These are phyloP conservation scores for Penstemon eatonii DNA, from an alignment of 257 asterid species.

Conservation along the genomic window DNA sequence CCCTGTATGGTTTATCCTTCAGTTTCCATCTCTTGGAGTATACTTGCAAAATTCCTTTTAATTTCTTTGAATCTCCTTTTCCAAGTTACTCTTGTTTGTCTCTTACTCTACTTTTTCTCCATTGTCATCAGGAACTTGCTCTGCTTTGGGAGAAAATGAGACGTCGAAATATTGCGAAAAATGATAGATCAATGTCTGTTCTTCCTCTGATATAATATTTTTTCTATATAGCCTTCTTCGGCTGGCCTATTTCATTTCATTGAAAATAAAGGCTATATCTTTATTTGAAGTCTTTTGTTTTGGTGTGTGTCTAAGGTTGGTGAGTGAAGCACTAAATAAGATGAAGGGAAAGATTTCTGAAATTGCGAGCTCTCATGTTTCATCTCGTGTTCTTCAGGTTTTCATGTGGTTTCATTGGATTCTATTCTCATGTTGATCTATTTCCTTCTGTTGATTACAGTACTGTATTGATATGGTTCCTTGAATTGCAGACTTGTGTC, in stretches of 20 bases:
- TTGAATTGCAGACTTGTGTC: conserved; percentile 64
- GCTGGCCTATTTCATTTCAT: not conserved
- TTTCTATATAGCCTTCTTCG: not conserved
- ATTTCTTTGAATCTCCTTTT: no score
- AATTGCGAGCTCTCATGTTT: conserved; percentile 81
- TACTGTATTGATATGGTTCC: conserved; percentile 16
- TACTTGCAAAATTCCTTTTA: no score
- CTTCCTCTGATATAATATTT: not conserved
- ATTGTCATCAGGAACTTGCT: conserved; percentile 66
- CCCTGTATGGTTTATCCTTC: no score
- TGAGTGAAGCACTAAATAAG: conserved; percentile 76
- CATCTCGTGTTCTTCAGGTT: conserved; percentile 98
- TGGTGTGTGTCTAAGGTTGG: conserved; percentile 45
- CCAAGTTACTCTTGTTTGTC: not conserved
- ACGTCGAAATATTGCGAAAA: conserved; percentile 65
- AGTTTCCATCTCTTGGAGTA: no score
- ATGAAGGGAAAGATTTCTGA: conserved; percentile 92
- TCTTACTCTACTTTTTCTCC: conserved; percentile 18
- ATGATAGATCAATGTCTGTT: conserved; percentile 70
- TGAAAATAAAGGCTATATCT: no score
- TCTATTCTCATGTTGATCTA: conserved; percentile 19
- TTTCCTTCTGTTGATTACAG: conserved; percentile 8
- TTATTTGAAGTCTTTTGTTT: conserved; percentile 1
- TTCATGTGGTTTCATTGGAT: not conserved
- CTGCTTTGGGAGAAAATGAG: conserved; percentile 94